Base-by-base conservation (phyloP, 345 rosid genomes). In the Citrus inodora region DNA sequence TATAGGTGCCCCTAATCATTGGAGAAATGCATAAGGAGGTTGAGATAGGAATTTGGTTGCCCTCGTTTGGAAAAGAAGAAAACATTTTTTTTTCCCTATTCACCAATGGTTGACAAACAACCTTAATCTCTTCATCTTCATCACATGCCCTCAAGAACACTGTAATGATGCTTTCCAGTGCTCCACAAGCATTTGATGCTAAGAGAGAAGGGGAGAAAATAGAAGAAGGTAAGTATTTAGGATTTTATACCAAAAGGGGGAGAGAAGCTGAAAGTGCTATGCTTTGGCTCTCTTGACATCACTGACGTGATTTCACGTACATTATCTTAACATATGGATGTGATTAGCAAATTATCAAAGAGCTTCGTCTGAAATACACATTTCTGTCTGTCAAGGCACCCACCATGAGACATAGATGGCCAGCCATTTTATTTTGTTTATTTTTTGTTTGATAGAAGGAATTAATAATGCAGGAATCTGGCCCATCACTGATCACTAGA, bases 381-480 rank as follows among this genome's bases (percentile, higher is more conserved):
- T 56, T 71, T 56, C 28, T 58, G 6, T n/a, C 67, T n/a, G 13
- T 27, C 33, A 55, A 24, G 55, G 53, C 55, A 17, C 6, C 30
- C 22, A 64, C 71, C 68, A 11, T n/a, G 46, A 76, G 53, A 38
- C 7, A 11, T 2, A 13, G 30, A 55, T 14, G 22, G 32, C 16
- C 19, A 78, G 67, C 63, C 13, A 2, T n/a, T 24, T 59, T 8
- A 9, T 61, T 40, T 24, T 51, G 22, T 7, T 14, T 37, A 33
- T 7, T 14, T 22, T n/a, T n/a, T 14, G 17, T 24, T 61, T 59
- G 35, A 24, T 25, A 67, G 30, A 56, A 60, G 13, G 28, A 24
- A 68, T 55, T 75, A 53, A 56, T 56, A 38, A 71, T 78, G 77
- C 85, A 76, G 85, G 80, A 28, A 68, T 63, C 71, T 32, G 76